Evolutionary conservation across 306 rosid species (phyloP), one percentile per base, ranked within the genome.

Genomic region (Medicago lupulina): DNA sequence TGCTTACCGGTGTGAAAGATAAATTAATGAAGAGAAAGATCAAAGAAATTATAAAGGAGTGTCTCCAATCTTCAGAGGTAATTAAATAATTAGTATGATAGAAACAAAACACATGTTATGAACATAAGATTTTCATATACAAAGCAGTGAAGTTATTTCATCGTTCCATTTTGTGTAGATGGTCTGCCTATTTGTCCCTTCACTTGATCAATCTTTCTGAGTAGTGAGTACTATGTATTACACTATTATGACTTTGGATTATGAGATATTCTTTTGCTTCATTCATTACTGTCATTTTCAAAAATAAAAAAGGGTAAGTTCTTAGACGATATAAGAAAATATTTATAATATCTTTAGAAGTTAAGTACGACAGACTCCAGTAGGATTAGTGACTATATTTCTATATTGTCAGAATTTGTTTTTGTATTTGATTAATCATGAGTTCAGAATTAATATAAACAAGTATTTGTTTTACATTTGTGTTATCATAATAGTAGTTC

Each of bases 1-100:
- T 88, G 91, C 87, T 87, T 67, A 85, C 86, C 18, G 87, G 89
- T 73, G 92, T 90, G 47, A 88, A 87, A 84, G 97, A 94, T 70
- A 89, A 87, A 88, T 82, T 86, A 38, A 78, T 90, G 97, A 86
- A 87, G 86, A 90, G 76, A 83, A 90, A 84, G 91, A 81, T 92
- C 73, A 81, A 82, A 72, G 97, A 94, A 76, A 83, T 92, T 23
- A 75, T 94, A 65, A 87, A 71, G 72, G 98, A 94, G 64, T 86
- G 87, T 61, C 88, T 90, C 50, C 85, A 59, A 49, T 81, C 97
- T 71, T 79, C 88, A 39, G 71, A 77, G 34, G 17, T 12, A 51
- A 71, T 50, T 65, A 68, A 68, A 8, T 17, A 68, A 23, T 11
- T 63, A 64, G 73, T 60, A 14, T 54, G 10, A 15, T 38, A 9